Base-by-base conservation (phyloP, 805 yeast species). In the Metschnikowia anglica region DNA sequence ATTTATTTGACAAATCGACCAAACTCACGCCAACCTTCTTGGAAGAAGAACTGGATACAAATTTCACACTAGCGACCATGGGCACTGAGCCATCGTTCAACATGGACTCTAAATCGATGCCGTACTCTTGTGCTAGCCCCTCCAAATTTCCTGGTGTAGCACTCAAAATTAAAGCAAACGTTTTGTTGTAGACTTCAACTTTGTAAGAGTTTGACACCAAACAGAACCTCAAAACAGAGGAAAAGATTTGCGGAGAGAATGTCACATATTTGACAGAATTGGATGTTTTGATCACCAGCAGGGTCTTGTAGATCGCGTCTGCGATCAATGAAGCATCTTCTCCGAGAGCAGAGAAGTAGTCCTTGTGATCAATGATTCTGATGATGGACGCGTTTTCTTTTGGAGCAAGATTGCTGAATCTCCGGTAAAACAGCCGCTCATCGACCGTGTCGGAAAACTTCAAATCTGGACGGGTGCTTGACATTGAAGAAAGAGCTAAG, bases 91-190 rank as follows among this genome's bases (percentile, higher is more conserved):
- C 66, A 49, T 70, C 74, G 26, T 54, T 57, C 47, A 88, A 70
- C 63, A 88, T 65, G 25, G 85, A 89, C 51, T 87, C 96, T 35
- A 70, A 53, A 39, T 68, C 67, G 16, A 68, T 56, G 5, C 65
- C 68, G 48, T 70, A 70, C 37, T 62, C 67, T 36, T 53, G 56
- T 6, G 67, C 55, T 34, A 70, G 53, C 7, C 51, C 81, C 45
- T 83, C 86, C 37, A 90, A 66, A 62, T 93, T 90, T 5, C 99
- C 99, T 0, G 98, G 97, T 1, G 96, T 83, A 0, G 96, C 97
- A 32, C 73, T 65, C 44, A 70, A 76, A 49, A 67, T 52, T 40
- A 76, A 66, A 37, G 62, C 71, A 77, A 96, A 91, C 47, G 63
- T 66, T 58, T 74, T 79, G 52, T 81, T 81, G 60, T 85, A 91